Base-by-base conservation (phyloP, 305 asterid genomes). In the Fraxinus xanthoxyloides region DNA sequence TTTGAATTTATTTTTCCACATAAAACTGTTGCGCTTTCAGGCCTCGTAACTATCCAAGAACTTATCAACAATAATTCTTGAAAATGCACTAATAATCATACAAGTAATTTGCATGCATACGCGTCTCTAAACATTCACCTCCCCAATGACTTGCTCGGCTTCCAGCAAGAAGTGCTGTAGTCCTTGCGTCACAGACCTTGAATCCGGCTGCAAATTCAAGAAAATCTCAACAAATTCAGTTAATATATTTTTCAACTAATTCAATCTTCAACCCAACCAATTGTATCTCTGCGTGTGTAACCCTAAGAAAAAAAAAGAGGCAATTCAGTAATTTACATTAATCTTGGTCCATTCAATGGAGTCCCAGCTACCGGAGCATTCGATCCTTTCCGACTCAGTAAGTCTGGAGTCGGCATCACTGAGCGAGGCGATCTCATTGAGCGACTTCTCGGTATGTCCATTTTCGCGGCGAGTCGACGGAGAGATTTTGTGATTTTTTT, bases 281-380 rank as follows among this genome's bases (percentile, higher is more conserved):
- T 26, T 26, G 34, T 12, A 26, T 65, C 2, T 65, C n/a, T 26
- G 31, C 9, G 34, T 7, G 10, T 21, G 5, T 65, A 26, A 26
- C 73, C 72, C 35, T 7, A 8, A 10, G 24, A 54, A 38, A 56
- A 4, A 32, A 3, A 35, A 6, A 35, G 7, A 31, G 8, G 19
- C 70, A 67, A 12, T 76, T 78, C 74, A 77, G 46, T 70, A 23
- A 86, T 83, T 79, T 81, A 94, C 99, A 76, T 94, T 97, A 85
- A 95, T 93, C 87, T 95, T 93, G 86, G 98, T 93, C 98, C 99
- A 95, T 88, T 95, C 97, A 82, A 95, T 78, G 86, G 97, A 92
- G 82, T 94, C 98, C 97, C 97, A 94, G 78, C 96, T 89, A 82
- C 97, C 94, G 75, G 95, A 85, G 80, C 95, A 96, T 81, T 94